A percentile compares a stretch with the other conserved stretches of the same genome.
Conservation (phyloP, 140 eudicot genomes). For the Senecio squalidus region DNA sequence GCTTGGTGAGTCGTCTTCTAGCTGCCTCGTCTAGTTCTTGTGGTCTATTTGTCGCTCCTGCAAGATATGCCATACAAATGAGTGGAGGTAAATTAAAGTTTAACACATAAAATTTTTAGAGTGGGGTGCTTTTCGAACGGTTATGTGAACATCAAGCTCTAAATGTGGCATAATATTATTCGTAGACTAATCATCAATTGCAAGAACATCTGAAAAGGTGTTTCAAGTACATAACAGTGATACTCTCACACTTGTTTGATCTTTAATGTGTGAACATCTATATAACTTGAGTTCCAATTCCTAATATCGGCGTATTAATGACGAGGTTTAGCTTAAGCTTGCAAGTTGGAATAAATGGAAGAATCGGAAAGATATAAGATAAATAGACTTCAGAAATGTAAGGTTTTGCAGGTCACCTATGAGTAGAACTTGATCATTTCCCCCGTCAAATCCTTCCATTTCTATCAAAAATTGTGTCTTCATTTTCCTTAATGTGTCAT, state of each 20-base stretch:
- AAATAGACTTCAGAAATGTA: not conserved
- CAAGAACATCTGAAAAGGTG: not conserved
- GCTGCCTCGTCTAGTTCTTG: conserved; percentile 99
- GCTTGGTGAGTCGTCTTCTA: conserved; percentile 87
- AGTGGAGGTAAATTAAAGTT: not conserved
- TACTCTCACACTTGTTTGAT: not conserved
- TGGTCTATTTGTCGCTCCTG: conserved; percentile 99
- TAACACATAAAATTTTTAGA: not conserved
- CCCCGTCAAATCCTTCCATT: conserved; percentile 97
- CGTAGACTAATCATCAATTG: conserved; percentile 1
- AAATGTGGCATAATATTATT: not conserved
- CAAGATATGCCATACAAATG: conserved; percentile 1
- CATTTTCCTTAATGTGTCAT: conserved; percentile 78
- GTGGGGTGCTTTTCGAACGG: not conserved
- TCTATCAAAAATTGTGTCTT: conserved; percentile 96
- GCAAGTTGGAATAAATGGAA: not conserved
- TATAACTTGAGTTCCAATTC: too few species aligned
- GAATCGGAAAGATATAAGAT: not conserved
- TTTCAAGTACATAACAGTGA: not conserved
- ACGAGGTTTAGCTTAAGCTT: too few species aligned
- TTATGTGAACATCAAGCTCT: not conserved
- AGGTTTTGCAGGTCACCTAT: conserved; percentile 47
- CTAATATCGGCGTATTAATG: not conserved
- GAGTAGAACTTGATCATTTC: conserved; percentile 72
- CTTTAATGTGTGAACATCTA: not conserved